A percentile compares a stretch with the other conserved stretches of the same genome.
phyloP scores from a whole-genome alignment of 2,329 filamentous ascomycete genomes.

The Achaetomium macrosporum region DNA sequence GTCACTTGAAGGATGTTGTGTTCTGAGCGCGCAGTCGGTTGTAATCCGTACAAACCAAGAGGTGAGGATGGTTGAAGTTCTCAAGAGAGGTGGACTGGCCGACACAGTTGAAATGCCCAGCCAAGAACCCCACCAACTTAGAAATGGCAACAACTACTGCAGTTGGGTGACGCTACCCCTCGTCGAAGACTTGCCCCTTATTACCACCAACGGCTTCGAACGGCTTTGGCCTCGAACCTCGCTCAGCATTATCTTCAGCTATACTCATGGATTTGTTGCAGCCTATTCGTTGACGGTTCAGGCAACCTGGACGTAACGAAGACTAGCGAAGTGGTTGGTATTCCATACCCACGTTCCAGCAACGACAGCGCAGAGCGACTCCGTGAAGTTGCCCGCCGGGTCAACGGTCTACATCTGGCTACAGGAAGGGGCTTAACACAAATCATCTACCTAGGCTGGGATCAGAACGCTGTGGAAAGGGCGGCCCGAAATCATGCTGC shows the following conservation, averaged over 20 bases:
- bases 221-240: neutral
- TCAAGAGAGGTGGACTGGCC: too few species aligned
- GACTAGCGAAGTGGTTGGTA: neutral
- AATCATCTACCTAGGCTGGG: neutral
- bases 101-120: too few species aligned
- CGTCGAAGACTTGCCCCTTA: too few species aligned
- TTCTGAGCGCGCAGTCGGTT: too few species aligned
- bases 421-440: neutral
- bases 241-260: neutral
- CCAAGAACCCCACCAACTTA: too few species aligned
- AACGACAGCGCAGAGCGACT: neutral
- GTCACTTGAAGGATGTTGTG: too few species aligned
- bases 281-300: neutral
- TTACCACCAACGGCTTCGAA: neutral
- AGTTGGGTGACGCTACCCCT: too few species aligned
- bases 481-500: neutral
- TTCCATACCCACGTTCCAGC: neutral
- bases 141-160: too few species aligned
- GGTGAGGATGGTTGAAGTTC: too few species aligned
- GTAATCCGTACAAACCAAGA: too few species aligned
- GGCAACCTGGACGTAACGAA: neutral
- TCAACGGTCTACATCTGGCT: neutral
- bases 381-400: neutral
- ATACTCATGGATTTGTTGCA: slow-evolving; percentile 26
- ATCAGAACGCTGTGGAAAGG: neutral